Evolutionary conservation across 257 asterid genomes (phyloP), one percentile per base, ranked within the genome.

Genomic region (Salvia hispanica): DNA sequence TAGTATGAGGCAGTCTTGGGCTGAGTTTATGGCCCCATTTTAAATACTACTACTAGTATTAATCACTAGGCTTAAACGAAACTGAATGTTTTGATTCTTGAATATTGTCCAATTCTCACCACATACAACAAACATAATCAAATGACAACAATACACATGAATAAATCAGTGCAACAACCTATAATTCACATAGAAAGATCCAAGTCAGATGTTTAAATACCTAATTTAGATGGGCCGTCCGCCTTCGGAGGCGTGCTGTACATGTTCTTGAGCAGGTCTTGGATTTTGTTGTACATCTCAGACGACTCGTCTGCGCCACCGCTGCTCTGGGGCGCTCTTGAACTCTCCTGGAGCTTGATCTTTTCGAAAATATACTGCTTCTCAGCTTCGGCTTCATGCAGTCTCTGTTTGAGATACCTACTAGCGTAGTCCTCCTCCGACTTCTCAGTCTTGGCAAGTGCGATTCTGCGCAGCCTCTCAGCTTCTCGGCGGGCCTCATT

Each of bases 361-460:
- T 88, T 93, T 81, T 93, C 95, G 8, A 90, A 82, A 58, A 93
- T 43, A 69, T 85, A 88, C 76, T 90, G 96, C 73, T 86, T 93
- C 92, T 93, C 98, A 10, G 95, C 95, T 76, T 93, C 98, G 2
- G 98, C 98, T 76, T 93, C 98, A 3, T 83, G 94, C 80, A 93
- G 69, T 34, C 96, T 84, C 73, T 93, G 98, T 75, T 93, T 88
- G 43, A 93, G 88, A 71, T 93, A 93, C 79, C 94, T 79, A 76
- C 95, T 90, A 2, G 95, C 84, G 33, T 90, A 93, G 74, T 93
- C 97, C 71, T 93, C 98, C 66, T 88, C 96, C 0, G 95, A 83
- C 72, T 88, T 93, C 62, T 90, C 96, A 0, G 90, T 83, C 80
- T 90, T 93, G 50, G 95, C 95, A 15, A 88, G 87, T 13, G 94